Evolutionary conservation across 192 early-diverging fungal species (phyloP).

Genomic region (Borealophlyctis nickersoniae): DNA sequence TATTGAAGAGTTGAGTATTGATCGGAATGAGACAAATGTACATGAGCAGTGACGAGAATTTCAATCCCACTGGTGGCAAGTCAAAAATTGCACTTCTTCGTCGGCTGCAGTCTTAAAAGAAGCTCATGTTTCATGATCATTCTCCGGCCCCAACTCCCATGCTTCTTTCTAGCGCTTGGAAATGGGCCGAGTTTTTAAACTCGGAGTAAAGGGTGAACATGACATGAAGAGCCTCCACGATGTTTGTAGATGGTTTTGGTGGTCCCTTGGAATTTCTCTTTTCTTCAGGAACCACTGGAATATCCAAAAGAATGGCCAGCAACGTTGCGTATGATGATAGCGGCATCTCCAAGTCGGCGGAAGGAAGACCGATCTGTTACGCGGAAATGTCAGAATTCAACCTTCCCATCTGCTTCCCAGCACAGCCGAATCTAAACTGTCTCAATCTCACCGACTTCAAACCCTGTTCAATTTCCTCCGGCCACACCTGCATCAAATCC

Average conservation of each 20-base stretch:
- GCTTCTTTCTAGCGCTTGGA: constrained; percentile 42
- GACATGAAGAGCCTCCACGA: constrained; percentile 48
- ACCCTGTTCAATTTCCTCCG: constrained; percentile 48
- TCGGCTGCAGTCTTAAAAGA: no score
- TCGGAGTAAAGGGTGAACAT: constrained; percentile 56
- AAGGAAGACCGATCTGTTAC: constrained; percentile 38
- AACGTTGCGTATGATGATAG: constrained; percentile 42
- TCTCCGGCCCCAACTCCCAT: neutral
- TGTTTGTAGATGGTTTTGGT: constrained; percentile 29
- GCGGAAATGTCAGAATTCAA: neutral
- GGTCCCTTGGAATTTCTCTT: constrained; percentile 6
- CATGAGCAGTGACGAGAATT: no score
- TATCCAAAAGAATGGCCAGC: constrained; percentile 48
- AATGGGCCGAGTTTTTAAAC: constrained; percentile 62
- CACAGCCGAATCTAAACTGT: constrained; percentile 1
- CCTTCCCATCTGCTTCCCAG: constrained; percentile 2
- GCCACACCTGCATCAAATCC: constrained; percentile 61
- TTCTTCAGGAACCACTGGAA: constrained; percentile 38
- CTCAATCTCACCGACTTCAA: constrained; percentile 33
- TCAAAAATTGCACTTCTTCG: no score
- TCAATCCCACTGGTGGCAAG: no score
- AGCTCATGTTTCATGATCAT: no score
- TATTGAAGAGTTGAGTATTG: no score
- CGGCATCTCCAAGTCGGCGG: constrained; percentile 46
- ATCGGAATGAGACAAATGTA: no score